Conservation (phyloP, 208 protist species). For the Crithidia fasciculata region DNA sequence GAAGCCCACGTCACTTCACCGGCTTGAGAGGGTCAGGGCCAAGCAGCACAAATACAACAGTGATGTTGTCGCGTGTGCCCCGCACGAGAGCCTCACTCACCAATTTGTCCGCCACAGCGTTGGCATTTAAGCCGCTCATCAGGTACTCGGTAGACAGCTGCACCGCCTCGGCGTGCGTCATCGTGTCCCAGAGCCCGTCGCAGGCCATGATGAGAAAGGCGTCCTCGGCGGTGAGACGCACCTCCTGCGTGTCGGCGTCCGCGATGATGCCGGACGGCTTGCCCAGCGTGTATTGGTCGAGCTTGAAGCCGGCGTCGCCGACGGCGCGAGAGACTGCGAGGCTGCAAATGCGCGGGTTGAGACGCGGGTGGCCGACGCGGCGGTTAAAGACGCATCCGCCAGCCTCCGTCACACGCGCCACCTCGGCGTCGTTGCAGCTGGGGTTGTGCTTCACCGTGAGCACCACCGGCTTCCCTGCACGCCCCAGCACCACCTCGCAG, state of each 20-base stretch:
- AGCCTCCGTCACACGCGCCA: conserved; percentile 72
- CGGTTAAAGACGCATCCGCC: conserved; percentile 87
- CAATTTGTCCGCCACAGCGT: conserved; percentile 65
- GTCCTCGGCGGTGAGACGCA: conserved; percentile 60
- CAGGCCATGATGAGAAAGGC: conserved; percentile 91
- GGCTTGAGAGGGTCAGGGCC: conserved; percentile 4
- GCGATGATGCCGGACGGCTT: conserved; percentile 81
- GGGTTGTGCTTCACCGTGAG: conserved; percentile 86
- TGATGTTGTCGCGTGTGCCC: conserved; percentile 86
- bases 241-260: conserved; percentile 58
- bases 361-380: conserved; percentile 89
- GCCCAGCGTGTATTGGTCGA: conserved; percentile 71
- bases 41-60: conserved; percentile 64
- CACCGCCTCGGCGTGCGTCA: conserved; percentile 85
- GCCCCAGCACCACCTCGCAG: conserved; percentile 82
- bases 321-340: conserved; percentile 93
- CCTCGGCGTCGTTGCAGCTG: conserved; percentile 67
- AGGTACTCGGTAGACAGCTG: conserved; percentile 56
- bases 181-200: conserved; percentile 93
- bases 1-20: not conserved
- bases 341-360: conserved; percentile 75
- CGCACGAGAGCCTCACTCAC: conserved; percentile 65
- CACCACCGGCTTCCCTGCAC: conserved; percentile 56
- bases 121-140: conserved; percentile 32
- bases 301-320: conserved; percentile 93